These are phyloP conservation scores for Fraxinus xanthoxyloides DNA, from an alignment of 305 asterid species.

Conservation along the genomic window DNA sequence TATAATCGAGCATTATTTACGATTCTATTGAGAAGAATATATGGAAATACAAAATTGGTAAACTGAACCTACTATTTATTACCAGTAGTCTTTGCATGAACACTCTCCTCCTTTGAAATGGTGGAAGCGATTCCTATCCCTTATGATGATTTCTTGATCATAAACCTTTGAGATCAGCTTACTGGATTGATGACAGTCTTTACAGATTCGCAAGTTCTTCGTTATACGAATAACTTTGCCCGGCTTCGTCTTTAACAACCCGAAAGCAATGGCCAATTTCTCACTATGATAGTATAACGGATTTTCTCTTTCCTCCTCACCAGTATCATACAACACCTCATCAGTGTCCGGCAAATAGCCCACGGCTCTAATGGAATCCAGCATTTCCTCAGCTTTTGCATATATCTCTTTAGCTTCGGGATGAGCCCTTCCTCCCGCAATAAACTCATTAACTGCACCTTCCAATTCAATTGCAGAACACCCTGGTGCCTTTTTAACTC, in stretches of 20 bases:
- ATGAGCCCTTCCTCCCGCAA: constrained; percentile 61
- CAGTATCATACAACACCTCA: constrained; percentile 27
- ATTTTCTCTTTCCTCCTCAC: constrained; percentile 58
- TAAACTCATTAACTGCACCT: constrained; percentile 51
- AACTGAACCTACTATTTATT: not conserved
- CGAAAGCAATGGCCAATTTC: constrained; percentile 65
- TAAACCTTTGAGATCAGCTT: constrained; percentile 53
- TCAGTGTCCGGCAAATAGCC: constrained; percentile 48
- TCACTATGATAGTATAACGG: constrained; percentile 55
- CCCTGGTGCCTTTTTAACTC: constrained; percentile 63
- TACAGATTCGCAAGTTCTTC: constrained; percentile 63
- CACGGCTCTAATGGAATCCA: constrained; percentile 35
- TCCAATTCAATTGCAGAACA: constrained; percentile 46
- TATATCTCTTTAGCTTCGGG: constrained; percentile 50
- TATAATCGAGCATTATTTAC: not conserved
- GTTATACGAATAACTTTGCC: constrained; percentile 56
- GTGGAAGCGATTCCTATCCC: constrained; percentile 66
- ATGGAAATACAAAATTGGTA: not conserved
- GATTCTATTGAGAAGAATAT: not conserved
- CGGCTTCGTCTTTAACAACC: constrained; percentile 45
- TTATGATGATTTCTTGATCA: constrained; percentile 52
- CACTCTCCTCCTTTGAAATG: constrained; percentile 55
- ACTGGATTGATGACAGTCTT: constrained; percentile 55
- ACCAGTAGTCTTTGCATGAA: constrained; percentile 68
- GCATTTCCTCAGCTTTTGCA: constrained; percentile 48